Evolutionary conservation across 345 rosid species (phyloP).

Genomic region (Mallotus nudiflorus): DNA sequence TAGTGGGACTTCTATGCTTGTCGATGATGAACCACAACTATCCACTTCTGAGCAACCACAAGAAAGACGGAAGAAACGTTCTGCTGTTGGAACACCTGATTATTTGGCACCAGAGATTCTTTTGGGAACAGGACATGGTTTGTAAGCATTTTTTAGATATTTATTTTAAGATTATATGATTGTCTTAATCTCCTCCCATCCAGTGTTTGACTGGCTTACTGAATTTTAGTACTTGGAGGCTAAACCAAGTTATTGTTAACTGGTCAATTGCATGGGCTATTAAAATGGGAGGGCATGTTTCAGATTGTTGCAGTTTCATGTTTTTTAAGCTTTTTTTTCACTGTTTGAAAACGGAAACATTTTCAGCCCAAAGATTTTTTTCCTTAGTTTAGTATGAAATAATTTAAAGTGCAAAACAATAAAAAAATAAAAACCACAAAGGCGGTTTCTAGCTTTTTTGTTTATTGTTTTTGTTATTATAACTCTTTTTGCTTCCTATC

Average conservation of each 20-base stretch:
- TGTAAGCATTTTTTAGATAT: slow-evolving; percentile 39
- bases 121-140: slow-evolving; percentile 99
- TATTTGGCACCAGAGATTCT: slow-evolving; percentile 99
- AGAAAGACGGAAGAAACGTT: slow-evolving; percentile 86
- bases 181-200: slow-evolving; percentile 19
- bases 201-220: slow-evolving; percentile 16
- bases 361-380: too few species aligned
- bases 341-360: too few species aligned
- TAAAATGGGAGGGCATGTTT: too few species aligned
- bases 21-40: slow-evolving; percentile 67
- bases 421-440: too few species aligned
- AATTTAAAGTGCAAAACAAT: too few species aligned
- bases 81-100: slow-evolving; percentile 99
- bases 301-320: too few species aligned
- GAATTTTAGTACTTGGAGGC: not conserved
- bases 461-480: too few species aligned
- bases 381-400: too few species aligned
- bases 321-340: too few species aligned
- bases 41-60: slow-evolving; percentile 62
- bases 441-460: too few species aligned
- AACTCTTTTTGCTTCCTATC: too few species aligned
- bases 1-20: slow-evolving; percentile 83
- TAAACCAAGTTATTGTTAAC: slow-evolving; percentile 5
- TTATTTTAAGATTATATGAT: slow-evolving; percentile 27
- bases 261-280: not conserved